Base-by-base conservation (phyloP, 2,329 filamentous ascomycete species). In the Penicillium sp. region DNA sequence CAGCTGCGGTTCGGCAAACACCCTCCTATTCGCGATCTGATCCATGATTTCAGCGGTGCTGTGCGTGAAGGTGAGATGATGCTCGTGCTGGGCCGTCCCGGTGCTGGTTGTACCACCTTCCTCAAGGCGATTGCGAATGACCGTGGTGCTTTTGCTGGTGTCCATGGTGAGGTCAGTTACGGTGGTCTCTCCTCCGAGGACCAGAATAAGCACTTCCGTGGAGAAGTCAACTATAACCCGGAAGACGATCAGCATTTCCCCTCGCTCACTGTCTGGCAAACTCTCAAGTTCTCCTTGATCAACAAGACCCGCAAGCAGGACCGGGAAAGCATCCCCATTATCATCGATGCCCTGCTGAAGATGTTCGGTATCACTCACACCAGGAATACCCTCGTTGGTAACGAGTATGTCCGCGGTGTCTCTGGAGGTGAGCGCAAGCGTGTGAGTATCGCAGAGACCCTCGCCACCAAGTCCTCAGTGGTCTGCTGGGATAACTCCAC, bases 401-500 rank as follows among this genome's bases (percentile, higher is more conserved):
- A 93, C 67, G 86, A 88, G 60, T 85, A 80, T 66, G 82, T 87
- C 7, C 84, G 89, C 47, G 90, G 90, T 71, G 87, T 93, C 0
- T 90, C 87, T 47, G 90, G 90, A 66, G 90, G 90, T 57, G 90
- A 94, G 75, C 79, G 90, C 38, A 93, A 93, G 72, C 87, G 90
- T 68, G 89, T 91, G 9, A 88, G 86, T 23, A 91, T 93, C 62
- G 88, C 89, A 1, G 90, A 93, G 73, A 90, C 88, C 0, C 75
- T 93, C 23, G 87, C 89, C 5, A 88, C 88, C 7, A 88, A 89
- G 71, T 86, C 86, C 0, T 86, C 87, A 0, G 86, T 93, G 1
- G 85, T 89, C 35, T 88, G 86, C 61, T 93, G 89, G 88, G 90
- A 93, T 65, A 93, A 93, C 71, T 88, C 85, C 0, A 93, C 89